Percentiles rank a stretch among this genome's conserved stretches.
Conservation (phyloP, 192 early-diverging fungal genomes). For the Glomus cerebriforme region DNA sequence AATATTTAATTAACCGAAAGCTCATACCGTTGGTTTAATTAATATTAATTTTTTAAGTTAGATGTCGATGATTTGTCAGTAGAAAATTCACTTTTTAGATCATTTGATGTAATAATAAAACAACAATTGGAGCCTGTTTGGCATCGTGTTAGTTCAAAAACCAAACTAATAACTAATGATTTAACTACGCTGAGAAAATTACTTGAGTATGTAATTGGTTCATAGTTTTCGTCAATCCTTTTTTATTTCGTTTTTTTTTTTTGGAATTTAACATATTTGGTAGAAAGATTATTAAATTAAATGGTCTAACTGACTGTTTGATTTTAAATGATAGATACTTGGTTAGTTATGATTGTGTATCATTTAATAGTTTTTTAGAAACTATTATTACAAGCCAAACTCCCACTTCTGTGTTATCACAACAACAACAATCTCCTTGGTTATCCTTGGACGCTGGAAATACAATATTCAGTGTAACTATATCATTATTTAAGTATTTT, state of each 20-base stretch:
- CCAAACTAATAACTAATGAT: constrained; percentile 77
- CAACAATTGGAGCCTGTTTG: constrained; percentile 82
- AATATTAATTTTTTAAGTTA: constrained; percentile 48
- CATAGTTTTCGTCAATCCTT: not conserved
- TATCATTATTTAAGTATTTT: constrained; percentile 5
- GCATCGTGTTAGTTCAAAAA: constrained; percentile 76
- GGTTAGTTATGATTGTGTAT: constrained; percentile 83
- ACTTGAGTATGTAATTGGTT: constrained; percentile 43
- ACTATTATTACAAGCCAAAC: constrained; percentile 69
- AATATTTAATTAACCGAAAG: too few relatives aligned
- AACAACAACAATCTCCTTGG: constrained; percentile 71
- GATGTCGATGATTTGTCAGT: constrained; percentile 82
- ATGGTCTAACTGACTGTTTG: too few relatives aligned
- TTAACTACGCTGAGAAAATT: constrained; percentile 71
- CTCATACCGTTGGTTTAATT: not conserved
- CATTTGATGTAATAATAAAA: constrained; percentile 81
- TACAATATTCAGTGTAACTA: constrained; percentile 64
- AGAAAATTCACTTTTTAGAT: constrained; percentile 82
- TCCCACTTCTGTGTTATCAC: constrained; percentile 36
- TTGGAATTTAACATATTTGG: not conserved
- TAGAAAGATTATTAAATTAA: not conserved
- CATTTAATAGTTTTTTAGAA: constrained; percentile 86
- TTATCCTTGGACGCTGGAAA: constrained; percentile 85
- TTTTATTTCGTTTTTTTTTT: not conserved
- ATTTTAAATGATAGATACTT: constrained; percentile 60